Conservation (phyloP, 441 rosid genomes). For the Pelargonium cotyledonis region DNA sequence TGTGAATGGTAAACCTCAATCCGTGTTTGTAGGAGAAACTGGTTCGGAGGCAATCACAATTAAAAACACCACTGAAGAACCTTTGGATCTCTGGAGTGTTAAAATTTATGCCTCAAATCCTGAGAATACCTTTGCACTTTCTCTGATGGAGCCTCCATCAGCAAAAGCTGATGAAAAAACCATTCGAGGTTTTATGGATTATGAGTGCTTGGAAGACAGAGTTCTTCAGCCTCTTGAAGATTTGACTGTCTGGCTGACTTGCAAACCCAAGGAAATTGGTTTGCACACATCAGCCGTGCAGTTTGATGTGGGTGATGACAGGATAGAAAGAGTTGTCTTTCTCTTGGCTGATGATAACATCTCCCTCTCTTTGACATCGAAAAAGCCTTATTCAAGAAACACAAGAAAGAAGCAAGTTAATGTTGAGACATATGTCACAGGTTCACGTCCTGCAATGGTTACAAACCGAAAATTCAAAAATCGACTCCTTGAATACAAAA, state of each 20-base stretch:
- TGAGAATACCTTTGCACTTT: constrained; percentile 41
- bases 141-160: constrained; percentile 46
- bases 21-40: constrained; percentile 38
- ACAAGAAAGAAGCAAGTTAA: constrained; percentile 38
- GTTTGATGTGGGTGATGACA: constrained; percentile 36
- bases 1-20: constrained; percentile 43
- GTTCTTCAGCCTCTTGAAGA: constrained; percentile 48
- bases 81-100: constrained; percentile 44
- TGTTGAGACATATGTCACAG: constrained; percentile 34
- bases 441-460: constrained; percentile 35
- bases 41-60: constrained; percentile 39
- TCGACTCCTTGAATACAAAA: constrained; percentile 44
- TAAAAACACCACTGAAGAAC: constrained; percentile 37
- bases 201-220: constrained; percentile 45
- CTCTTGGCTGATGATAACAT: constrained; percentile 58
- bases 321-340: constrained; percentile 42
- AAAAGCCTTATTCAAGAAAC: constrained; percentile 39
- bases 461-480: constrained; percentile 20
- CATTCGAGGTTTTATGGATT: constrained; percentile 30
- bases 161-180: constrained; percentile 19
- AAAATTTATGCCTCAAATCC: constrained; percentile 55
- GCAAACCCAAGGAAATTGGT: constrained; percentile 48
- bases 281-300: constrained; percentile 47
- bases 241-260: constrained; percentile 48
- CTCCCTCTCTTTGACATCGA: constrained; percentile 40